Evolutionary conservation across 75 land plant genomes (phyloP).

Genomic region (Ceratopteris richardii): DNA sequence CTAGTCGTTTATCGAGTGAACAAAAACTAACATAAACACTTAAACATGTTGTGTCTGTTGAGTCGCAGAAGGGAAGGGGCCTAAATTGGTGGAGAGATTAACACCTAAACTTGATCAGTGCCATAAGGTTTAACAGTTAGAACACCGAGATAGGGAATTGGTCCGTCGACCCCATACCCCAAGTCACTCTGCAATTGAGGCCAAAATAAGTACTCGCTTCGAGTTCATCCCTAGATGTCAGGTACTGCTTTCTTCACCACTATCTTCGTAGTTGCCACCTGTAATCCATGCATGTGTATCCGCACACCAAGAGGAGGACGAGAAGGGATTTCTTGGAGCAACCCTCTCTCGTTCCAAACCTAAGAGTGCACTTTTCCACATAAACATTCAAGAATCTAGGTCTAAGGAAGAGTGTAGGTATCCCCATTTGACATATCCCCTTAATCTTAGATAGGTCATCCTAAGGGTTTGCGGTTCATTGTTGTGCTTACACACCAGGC

Average conservation of each 20-base stretch:
- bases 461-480: slow-evolving; percentile 17
- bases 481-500: slow-evolving; percentile 24
- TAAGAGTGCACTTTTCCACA: slow-evolving; percentile 23
- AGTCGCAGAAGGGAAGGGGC: too few relatives aligned
- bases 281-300: slow-evolving; percentile 15
- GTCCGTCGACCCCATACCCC: too few relatives aligned
- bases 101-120: too few relatives aligned
- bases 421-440: slow-evolving; percentile 17
- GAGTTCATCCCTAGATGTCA: slow-evolving; percentile 14
- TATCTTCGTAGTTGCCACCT: slow-evolving; percentile 8
- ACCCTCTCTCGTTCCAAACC: slow-evolving; percentile 22
- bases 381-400: slow-evolving; percentile 20
- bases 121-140: too few relatives aligned
- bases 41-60: too few relatives aligned
- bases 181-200: too few relatives aligned
- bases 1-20: too few relatives aligned
- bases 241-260: slow-evolving; percentile 9
- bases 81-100: too few relatives aligned
- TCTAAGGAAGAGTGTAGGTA: slow-evolving; percentile 11
- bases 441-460: slow-evolving; percentile 23
- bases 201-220: too few relatives aligned
- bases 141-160: too few relatives aligned
- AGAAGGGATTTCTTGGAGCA: slow-evolving; percentile 2
- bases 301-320: slow-evolving; percentile 13
- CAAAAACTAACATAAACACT: too few relatives aligned